Evolutionary conservation across 768 basidiomycete genomes (phyloP).

Genomic region (Xanthoconium purpureum): DNA sequence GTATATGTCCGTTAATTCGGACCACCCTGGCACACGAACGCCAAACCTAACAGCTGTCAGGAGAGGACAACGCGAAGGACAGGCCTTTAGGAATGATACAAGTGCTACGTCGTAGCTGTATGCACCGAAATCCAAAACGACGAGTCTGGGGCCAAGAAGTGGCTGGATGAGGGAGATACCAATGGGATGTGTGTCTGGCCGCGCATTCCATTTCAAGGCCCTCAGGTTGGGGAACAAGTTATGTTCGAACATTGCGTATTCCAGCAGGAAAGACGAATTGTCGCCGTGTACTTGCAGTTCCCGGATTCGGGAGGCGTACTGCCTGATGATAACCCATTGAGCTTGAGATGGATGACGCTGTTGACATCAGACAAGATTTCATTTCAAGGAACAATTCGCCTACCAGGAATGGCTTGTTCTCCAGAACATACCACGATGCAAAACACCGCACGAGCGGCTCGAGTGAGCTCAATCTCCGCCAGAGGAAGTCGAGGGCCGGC

Average conservation of each 20-base stretch:
- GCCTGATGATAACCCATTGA: not conserved
- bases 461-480: not conserved
- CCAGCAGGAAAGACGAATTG: not conserved
- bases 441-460: not conserved
- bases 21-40: no score
- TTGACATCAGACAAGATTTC: not conserved
- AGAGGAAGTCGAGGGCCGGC: not conserved
- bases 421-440: not conserved
- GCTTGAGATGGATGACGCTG: not conserved
- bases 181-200: no score
- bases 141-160: not conserved
- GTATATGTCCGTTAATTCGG: no score
- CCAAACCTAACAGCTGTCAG: not conserved
- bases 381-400: not conserved
- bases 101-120: not conserved
- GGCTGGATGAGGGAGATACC: not conserved
- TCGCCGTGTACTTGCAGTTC: not conserved
- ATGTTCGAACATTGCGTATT: not conserved
- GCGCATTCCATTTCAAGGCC: not conserved
- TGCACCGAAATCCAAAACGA: not conserved
- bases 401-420: not conserved
- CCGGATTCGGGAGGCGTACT: not conserved
- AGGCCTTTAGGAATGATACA: not conserved
- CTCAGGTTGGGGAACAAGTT: not conserved
- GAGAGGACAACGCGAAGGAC: not conserved